phyloP scores from a whole-genome alignment of 352 stramenopile genomes.

The Phytophthora sojae region DNA sequence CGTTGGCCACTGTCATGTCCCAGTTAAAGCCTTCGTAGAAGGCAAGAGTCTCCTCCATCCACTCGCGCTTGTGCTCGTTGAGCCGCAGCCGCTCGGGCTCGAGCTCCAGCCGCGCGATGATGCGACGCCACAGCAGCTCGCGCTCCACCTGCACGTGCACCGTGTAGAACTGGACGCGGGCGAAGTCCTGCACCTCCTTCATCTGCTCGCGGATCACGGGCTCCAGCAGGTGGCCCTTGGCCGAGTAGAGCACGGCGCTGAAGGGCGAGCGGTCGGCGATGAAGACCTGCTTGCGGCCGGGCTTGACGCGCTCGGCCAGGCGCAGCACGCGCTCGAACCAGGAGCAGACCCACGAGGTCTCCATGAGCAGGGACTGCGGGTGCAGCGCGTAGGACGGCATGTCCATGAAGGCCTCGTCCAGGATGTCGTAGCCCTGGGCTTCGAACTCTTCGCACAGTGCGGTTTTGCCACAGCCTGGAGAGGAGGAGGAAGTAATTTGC shows the following conservation, averaged over 20 bases:
- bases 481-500: background rate
- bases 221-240: conserved; percentile 75
- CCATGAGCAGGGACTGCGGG: conserved; percentile 91
- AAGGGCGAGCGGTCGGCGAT: conserved; percentile 89
- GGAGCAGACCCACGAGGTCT: conserved; percentile 91
- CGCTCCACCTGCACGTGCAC: conserved; percentile 82
- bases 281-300: conserved; percentile 68
- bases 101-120: conserved; percentile 59
- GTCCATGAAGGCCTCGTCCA: conserved; percentile 91
- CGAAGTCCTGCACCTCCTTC: conserved; percentile 77
- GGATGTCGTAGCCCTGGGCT: conserved; percentile 74
- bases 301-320: conserved; percentile 57
- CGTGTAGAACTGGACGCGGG: conserved; percentile 86
- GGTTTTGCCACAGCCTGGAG: conserved; percentile 77
- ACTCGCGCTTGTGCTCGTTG: conserved; percentile 85
- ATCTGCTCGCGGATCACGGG: conserved; percentile 87
- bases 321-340: conserved; percentile 91
- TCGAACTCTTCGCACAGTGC: conserved; percentile 81
- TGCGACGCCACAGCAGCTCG: conserved; percentile 83
- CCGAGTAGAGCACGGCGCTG: conserved; percentile 85
- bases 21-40: conserved; percentile 86
- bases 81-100: conserved; percentile 82
- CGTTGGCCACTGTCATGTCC: conserved; percentile 81
- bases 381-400: conserved; percentile 88
- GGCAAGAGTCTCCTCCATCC: conserved; percentile 85